These are phyloP conservation scores for Plasmopara viticola DNA, from an alignment of 352 stramenopile species.

Conservation along the genomic window DNA sequence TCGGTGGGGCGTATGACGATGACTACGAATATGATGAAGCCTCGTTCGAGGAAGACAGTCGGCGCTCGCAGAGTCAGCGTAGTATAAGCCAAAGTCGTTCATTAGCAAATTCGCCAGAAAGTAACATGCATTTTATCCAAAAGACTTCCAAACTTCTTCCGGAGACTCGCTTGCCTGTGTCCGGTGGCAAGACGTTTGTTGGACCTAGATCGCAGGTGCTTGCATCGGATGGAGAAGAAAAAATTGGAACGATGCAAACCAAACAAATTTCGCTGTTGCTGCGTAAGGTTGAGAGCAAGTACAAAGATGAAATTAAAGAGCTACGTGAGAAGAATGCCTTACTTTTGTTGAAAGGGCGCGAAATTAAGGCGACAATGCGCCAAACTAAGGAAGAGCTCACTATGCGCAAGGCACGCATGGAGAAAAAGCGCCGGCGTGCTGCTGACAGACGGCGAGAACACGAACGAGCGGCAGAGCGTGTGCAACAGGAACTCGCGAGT, in stretches of 20 bases:
- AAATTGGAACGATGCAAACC: conserved; percentile 24
- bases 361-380: conserved; percentile 64
- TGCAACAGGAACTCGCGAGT: conserved; percentile 34
- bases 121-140: too few relatives aligned
- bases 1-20: conserved; percentile 18
- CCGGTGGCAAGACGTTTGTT: conserved; percentile 43
- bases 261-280: conserved; percentile 62
- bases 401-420: conserved; percentile 58
- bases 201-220: conserved; percentile 19
- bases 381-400: conserved; percentile 50
- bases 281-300: conserved; percentile 73
- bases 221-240: conserved; percentile 20
- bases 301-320: conserved; percentile 68
- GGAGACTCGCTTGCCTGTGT: conserved; percentile 28
- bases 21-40: conserved; percentile 61
- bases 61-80: conserved; percentile 28
- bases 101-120: neutral
- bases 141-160: conserved; percentile 2
- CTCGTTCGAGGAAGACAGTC: conserved; percentile 74
- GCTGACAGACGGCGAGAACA: conserved; percentile 53
- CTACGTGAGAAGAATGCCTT: conserved; percentile 65
- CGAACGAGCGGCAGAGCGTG: conserved; percentile 37
- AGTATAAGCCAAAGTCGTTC: conserved; percentile 5
- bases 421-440: conserved; percentile 69
- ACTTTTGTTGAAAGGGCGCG: conserved; percentile 60